Evolutionary conservation across 768 basidiomycete genomes (phyloP).

Genomic region (Amanita thiersii): DNA sequence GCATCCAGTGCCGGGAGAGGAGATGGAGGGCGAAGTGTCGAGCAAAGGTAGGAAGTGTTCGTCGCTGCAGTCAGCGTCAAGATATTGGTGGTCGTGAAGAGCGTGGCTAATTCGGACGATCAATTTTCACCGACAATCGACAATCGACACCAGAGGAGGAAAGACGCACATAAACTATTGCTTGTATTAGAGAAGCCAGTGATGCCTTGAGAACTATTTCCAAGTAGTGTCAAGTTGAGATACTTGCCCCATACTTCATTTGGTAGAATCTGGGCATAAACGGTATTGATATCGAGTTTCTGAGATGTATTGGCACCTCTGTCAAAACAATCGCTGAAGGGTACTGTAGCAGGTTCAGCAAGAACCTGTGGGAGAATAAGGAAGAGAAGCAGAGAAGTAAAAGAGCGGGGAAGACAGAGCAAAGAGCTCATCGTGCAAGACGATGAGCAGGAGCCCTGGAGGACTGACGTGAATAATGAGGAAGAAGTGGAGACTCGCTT

Average conservation of each 20-base stretch:
- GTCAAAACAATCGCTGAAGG: slow-evolving; percentile 64
- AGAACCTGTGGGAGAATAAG: slow-evolving; percentile 17
- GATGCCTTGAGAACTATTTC: slow-evolving; percentile 50
- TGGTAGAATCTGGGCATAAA: slow-evolving; percentile 65
- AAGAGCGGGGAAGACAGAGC: slow-evolving; percentile 11
- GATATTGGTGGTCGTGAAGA: slow-evolving; percentile 77
- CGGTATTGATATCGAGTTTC: slow-evolving; percentile 58
- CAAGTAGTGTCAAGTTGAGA: slow-evolving; percentile 70
- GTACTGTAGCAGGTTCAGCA: slow-evolving; percentile 54
- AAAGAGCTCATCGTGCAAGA: slow-evolving; percentile 17
- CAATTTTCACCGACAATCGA: slow-evolving; percentile 1
- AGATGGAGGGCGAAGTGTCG: slow-evolving; percentile 70
- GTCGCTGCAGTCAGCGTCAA: slow-evolving; percentile 70
- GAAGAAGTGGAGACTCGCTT: no score
- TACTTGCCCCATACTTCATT: slow-evolving; percentile 31
- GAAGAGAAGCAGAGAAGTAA: slow-evolving; percentile 18
- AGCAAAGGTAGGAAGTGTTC: slow-evolving; percentile 71
- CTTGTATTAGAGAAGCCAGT: slow-evolving; percentile 50
- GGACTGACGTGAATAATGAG: neutral
- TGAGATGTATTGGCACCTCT: slow-evolving; percentile 34
- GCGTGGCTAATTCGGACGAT: slow-evolving; percentile 48
- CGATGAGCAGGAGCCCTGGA: slow-evolving; percentile 13
- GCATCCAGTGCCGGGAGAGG: slow-evolving; percentile 45
- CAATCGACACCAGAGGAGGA: neutral
- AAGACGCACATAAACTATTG: slow-evolving; percentile 56